phyloP scores from a whole-genome alignment of 2,329 filamentous ascomycete species.

The Colletotrichum costaricense region DNA sequence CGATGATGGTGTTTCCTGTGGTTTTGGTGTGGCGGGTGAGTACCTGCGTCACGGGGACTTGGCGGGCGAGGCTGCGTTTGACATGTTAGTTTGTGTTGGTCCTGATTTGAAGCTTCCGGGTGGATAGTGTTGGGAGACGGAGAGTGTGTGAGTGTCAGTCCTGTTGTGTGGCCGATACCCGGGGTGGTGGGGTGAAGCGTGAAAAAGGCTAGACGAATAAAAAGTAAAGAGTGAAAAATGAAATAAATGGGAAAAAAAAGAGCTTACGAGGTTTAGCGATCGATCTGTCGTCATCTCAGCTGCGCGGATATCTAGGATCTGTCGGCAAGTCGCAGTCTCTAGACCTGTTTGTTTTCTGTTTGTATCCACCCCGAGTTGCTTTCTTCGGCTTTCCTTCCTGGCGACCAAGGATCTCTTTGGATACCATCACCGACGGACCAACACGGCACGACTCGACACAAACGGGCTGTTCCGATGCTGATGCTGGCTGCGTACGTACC shows the following conservation, averaged over 20 bases:
- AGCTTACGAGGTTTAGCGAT: conserved; percentile 11
- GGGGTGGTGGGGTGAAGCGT: neutral
- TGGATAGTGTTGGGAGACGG: neutral
- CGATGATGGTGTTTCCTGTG: neutral
- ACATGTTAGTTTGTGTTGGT: conserved; percentile 7
- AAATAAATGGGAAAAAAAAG: neutral
- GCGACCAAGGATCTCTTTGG: neutral
- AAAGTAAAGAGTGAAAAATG: neutral
- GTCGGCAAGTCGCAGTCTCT: neutral
- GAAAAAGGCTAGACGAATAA: neutral
- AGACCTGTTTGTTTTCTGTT: neutral
- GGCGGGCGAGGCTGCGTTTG: neutral
- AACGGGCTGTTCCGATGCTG: neutral
- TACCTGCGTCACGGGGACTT: neutral
- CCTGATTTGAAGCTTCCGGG: too few relatives aligned
- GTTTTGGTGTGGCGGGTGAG: neutral
- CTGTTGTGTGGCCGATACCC: neutral
- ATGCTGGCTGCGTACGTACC: neutral
- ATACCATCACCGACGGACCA: neutral
- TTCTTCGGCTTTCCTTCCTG: neutral
- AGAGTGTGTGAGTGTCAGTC: neutral
- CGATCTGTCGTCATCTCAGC: conserved; percentile 25
- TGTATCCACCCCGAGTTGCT: neutral
- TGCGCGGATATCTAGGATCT: neutral
- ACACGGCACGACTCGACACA: neutral